Conservation (phyloP, 2,329 filamentous ascomycete species). For the Phialophora verrucosa region DNA sequence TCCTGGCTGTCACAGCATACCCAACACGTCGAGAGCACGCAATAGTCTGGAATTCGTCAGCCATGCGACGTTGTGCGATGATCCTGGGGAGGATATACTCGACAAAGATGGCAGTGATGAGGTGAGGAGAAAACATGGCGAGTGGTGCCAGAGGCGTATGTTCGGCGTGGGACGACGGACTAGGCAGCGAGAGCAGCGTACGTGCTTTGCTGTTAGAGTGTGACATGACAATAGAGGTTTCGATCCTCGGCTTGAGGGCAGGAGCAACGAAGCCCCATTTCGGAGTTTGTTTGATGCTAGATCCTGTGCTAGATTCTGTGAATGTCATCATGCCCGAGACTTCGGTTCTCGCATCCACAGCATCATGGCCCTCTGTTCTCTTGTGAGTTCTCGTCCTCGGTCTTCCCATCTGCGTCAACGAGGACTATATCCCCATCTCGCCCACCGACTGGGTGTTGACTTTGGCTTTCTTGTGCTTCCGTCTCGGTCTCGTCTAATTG, state of each 20-base stretch:
- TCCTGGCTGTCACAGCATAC: not conserved
- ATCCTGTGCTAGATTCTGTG: not conserved
- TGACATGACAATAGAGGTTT: not conserved
- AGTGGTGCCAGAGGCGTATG: not conserved
- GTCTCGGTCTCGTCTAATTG: conserved; percentile 3
- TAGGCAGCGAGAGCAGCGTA: not conserved
- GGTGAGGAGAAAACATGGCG: not conserved
- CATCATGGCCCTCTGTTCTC: conserved; percentile 22
- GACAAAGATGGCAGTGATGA: not conserved
- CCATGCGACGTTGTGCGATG: not conserved
- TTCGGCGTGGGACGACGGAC: not conserved
- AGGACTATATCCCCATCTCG: conserved; percentile 50
- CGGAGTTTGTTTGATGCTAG: not conserved
- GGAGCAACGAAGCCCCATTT: not conserved
- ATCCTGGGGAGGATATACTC: not conserved
- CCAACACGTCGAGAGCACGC: not conserved
- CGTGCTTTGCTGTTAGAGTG: not conserved
- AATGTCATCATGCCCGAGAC: not conserved
- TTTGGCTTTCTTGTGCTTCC: conserved; percentile 25
- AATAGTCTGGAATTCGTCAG: not conserved
- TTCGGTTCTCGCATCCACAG: conserved; percentile 18
- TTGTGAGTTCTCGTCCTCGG: conserved; percentile 27
- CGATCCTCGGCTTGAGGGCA: not conserved
- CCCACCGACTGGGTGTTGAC: conserved; percentile 27
- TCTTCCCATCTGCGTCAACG: conserved; percentile 42